A percentile compares a stretch with the other conserved stretches of the same genome.
Conservation (phyloP, 2,329 filamentous ascomycete species). For the Sporothrix pseudoabietina region DNA sequence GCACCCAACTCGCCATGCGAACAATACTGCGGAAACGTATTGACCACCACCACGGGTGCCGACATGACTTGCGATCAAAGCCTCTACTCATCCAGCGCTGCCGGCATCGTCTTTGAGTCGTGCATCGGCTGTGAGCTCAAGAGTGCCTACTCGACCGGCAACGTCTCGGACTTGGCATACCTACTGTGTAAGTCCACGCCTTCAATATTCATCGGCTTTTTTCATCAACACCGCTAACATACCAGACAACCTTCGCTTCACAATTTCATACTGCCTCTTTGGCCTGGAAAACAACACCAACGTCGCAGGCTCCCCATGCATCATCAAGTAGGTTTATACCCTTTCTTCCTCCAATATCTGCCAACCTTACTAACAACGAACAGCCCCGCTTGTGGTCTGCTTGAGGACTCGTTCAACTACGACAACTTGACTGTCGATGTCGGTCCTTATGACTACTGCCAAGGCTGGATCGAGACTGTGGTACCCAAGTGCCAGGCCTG, state of each 20-base stretch:
- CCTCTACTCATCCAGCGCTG: slow-evolving; percentile 43
- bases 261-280: slow-evolving; percentile 59
- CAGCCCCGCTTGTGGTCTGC: slow-evolving; percentile 57
- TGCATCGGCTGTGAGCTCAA: slow-evolving; percentile 56
- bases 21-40: slow-evolving; percentile 56
- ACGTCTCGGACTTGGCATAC: slow-evolving; percentile 56
- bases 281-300: slow-evolving; percentile 50
- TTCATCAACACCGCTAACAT: neutral
- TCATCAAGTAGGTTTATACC: slow-evolving; percentile 51
- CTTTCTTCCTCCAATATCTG: neutral
- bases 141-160: slow-evolving; percentile 48
- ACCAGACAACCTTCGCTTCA: slow-evolving; percentile 61
- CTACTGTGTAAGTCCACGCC: slow-evolving; percentile 54
- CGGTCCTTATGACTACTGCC: slow-evolving; percentile 58
- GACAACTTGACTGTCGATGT: slow-evolving; percentile 52
- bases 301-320: slow-evolving; percentile 50
- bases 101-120: slow-evolving; percentile 53
- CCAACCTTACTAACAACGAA: slow-evolving; percentile 10
- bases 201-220: neutral
- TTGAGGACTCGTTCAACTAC: slow-evolving; percentile 52
- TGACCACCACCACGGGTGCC: slow-evolving; percentile 48
- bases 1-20: slow-evolving; percentile 53
- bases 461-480: slow-evolving; percentile 48
- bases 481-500: slow-evolving; percentile 53
- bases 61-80: slow-evolving; percentile 54